Conservation (phyloP, 352 stramenopile genomes). For the Thraustotheca clavata region DNA sequence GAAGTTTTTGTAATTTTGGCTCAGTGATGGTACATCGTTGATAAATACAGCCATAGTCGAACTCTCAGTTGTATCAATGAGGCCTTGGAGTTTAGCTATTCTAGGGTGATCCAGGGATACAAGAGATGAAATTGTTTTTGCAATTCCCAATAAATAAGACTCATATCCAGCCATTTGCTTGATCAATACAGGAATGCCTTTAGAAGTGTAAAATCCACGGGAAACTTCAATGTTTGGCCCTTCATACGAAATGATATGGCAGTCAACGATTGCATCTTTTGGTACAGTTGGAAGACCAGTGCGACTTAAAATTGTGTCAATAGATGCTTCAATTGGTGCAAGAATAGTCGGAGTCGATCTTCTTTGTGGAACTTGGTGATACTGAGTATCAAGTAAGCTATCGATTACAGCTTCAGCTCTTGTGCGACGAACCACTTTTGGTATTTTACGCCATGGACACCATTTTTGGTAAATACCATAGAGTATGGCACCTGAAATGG, state of each 20-base stretch:
- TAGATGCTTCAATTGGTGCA: not conserved
- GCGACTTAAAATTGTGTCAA: not conserved
- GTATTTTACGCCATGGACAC: not conserved
- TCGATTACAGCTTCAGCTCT: not conserved
- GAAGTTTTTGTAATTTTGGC: not conserved
- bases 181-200: not conserved
- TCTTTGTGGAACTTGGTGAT: not conserved
- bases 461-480: not conserved
- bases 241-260: not conserved
- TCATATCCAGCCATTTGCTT: conserved; percentile 4
- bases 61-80: not conserved
- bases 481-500: not conserved
- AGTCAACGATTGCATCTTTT: not conserved
- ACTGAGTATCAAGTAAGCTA: not conserved
- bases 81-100: not conserved
- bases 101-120: not conserved
- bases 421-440: no score
- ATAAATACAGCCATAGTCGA: not conserved
- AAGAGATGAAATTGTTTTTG: not conserved
- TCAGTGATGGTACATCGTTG: not conserved
- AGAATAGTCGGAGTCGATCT: not conserved
- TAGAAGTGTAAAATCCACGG: not conserved
- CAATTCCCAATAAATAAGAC: not conserved
- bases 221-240: not conserved
- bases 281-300: not conserved